Percentiles rank a stretch among this genome's conserved stretches.
Conservation (phyloP, 2,329 filamentous ascomycete genomes). For the Madurella mycetomatis region DNA sequence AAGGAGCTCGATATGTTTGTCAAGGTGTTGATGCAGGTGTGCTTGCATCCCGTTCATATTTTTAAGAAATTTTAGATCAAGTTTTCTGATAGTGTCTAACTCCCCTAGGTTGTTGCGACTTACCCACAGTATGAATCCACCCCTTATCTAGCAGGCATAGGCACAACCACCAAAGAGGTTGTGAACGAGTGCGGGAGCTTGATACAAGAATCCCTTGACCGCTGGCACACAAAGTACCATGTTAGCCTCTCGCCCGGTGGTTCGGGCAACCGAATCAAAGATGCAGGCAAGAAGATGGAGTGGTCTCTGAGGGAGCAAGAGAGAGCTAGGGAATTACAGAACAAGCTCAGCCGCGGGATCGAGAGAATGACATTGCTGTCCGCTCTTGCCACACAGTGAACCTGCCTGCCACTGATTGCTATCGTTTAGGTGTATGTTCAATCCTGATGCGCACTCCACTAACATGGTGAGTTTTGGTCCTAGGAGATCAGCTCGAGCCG, state of each 20-base stretch:
- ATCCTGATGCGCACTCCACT: not conserved
- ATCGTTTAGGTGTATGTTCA: not conserved
- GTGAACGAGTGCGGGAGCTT: not conserved
- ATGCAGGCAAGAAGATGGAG: not conserved
- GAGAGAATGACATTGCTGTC: not conserved
- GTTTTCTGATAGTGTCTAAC: too few relatives aligned
- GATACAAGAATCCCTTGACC: not conserved
- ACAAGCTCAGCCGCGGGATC: not conserved
- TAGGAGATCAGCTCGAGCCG: not conserved
- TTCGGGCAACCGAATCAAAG: not conserved
- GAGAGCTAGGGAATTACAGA: not conserved
- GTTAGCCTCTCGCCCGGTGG: not conserved
- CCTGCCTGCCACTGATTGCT: not conserved
- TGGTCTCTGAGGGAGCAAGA: not conserved
- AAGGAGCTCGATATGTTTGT: constrained; percentile 10
- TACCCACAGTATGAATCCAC: not conserved
- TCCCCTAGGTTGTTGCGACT: not conserved
- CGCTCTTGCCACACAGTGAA: not conserved
- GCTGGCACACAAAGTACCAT: not conserved
- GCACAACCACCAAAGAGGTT: not conserved
- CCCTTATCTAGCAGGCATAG: not conserved
- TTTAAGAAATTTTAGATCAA: too few relatives aligned
- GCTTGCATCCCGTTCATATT: not conserved
- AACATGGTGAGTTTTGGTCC: not conserved
- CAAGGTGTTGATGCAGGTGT: constrained; percentile 7